Percentiles rank a stretch among this genome's conserved stretches.
These are phyloP conservation scores for Umbelopsis sp. DNA, from an alignment of 192 early-diverging fungal genomes.

Conservation along the genomic window DNA sequence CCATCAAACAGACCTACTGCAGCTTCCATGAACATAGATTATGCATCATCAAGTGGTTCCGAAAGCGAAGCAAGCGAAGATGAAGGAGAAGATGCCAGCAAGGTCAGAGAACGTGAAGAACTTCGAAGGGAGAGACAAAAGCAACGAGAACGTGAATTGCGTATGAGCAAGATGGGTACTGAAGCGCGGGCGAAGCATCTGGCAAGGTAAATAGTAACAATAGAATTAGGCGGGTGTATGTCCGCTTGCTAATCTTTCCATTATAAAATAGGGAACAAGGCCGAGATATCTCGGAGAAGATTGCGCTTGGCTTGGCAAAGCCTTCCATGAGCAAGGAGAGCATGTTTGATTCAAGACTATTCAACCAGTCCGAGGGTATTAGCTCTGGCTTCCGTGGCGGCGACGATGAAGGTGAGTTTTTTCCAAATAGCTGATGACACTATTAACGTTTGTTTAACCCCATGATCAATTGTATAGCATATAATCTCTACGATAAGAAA, in stretches of 20 bases:
- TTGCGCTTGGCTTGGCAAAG: conserved; percentile 94
- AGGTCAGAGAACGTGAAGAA: conserved; percentile 81
- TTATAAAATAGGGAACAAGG: conserved; percentile 59
- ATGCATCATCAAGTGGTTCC: conserved; percentile 34
- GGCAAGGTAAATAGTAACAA: conserved; percentile 48
- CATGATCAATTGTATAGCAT: conserved; percentile 45
- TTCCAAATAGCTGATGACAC: neutral
- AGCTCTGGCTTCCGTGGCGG: conserved; percentile 76
- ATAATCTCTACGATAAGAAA: conserved; percentile 95
- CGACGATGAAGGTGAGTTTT: conserved; percentile 72
- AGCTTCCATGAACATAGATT: conserved; percentile 37
- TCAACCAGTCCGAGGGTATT: conserved; percentile 89
- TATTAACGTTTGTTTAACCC: neutral
- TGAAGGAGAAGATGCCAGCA: conserved; percentile 59
- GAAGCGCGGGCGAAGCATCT: conserved; percentile 82
- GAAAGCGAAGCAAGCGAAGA: conserved; percentile 37
- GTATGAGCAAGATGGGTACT: conserved; percentile 86
- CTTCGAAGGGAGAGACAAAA: conserved; percentile 80
- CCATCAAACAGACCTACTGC: conserved; percentile 32
- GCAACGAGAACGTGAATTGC: conserved; percentile 84
- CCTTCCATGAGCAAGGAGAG: conserved; percentile 87
- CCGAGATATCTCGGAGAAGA: conserved; percentile 98
- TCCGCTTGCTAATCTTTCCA: neutral
- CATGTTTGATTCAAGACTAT: conserved; percentile 93
- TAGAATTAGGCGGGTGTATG: conserved; percentile 19